These are phyloP conservation scores for Hirsutella rhossiliensis DNA, from an alignment of 2,329 filamentous ascomycete genomes.

Conservation along the genomic window DNA sequence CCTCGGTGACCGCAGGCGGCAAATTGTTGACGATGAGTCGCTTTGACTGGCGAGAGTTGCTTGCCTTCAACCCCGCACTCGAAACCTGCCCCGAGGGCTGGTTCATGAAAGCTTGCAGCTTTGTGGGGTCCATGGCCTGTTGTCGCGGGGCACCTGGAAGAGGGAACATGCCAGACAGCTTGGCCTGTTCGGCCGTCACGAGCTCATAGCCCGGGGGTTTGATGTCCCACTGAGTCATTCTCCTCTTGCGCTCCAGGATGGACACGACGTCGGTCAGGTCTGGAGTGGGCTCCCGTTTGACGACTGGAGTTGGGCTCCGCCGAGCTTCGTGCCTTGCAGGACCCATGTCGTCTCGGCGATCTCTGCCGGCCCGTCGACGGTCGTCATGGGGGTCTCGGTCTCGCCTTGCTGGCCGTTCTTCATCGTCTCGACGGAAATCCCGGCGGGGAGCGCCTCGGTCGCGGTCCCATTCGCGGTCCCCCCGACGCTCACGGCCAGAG, in stretches of 20 bases:
- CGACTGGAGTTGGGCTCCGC: conserved; percentile 67
- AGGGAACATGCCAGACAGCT: conserved; percentile 98
- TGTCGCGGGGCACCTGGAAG: conserved; percentile 89
- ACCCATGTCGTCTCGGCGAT: conserved; percentile 25
- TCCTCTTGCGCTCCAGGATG: conserved; percentile 74
- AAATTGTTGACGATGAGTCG: conserved; percentile 82
- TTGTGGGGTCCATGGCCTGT: conserved; percentile 88
- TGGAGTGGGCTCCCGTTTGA: conserved; percentile 90
- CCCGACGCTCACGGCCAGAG: conserved; percentile 52
- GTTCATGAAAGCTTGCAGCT: conserved; percentile 91
- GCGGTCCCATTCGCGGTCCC: conserved; percentile 68
- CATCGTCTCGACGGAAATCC: conserved; percentile 54
- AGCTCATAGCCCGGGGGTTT: conserved; percentile 97
- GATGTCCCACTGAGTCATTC: conserved; percentile 98
- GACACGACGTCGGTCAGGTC: conserved; percentile 82
- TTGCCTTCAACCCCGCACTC: conserved; percentile 76
- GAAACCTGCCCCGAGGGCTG: conserved; percentile 63
- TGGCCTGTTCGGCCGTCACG: conserved; percentile 95
- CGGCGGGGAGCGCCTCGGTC: conserved; percentile 51
- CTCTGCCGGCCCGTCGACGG: conserved; percentile 37
- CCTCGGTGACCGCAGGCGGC: conserved; percentile 60
- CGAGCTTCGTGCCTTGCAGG: conserved; percentile 39
- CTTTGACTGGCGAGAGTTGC: conserved; percentile 88
- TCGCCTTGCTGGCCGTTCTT: conserved; percentile 40
- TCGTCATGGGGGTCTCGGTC: conserved; percentile 44